Percentiles rank a stretch among this genome's conserved stretches.
Conservation (phyloP, 139 green algal genomes). For the Tetradesmus lagerheimii region DNA sequence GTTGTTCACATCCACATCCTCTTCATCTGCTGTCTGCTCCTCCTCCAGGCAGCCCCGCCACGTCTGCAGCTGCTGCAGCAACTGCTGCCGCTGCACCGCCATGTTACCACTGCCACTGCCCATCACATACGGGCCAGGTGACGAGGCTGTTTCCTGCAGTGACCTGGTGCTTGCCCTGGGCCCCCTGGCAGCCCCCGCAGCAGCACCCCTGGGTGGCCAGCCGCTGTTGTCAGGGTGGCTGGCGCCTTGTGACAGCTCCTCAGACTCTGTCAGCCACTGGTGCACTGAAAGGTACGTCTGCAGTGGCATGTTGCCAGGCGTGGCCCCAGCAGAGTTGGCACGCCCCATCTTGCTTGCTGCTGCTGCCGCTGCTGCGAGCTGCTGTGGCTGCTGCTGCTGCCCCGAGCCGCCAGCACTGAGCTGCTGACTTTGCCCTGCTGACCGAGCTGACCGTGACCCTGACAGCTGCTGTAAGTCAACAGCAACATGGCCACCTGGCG, state of each 20-base stretch:
- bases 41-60: not conserved
- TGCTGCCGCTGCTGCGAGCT: not conserved
- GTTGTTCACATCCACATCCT: not conserved
- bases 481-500: constrained; percentile 3
- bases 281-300: constrained; percentile 44
- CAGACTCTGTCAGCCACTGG: constrained; percentile 34
- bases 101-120: constrained; percentile 12
- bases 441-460: not conserved
- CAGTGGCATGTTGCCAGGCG: constrained; percentile 30
- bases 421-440: not conserved
- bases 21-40: not conserved
- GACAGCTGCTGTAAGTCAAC: constrained; percentile 21
- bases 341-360: constrained; percentile 6
- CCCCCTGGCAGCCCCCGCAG: not conserved
- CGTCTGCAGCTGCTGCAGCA: constrained; percentile 34
- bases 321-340: constrained; percentile 3
- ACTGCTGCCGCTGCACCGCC: constrained; percentile 30
- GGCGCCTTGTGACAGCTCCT: constrained; percentile 1
- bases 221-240: not conserved
- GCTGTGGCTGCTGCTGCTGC: not conserved
- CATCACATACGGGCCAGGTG: not conserved
- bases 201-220: not conserved
- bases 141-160: constrained; percentile 17
- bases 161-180: constrained; percentile 27
- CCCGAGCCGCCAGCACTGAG: not conserved